These are phyloP conservation scores for Metschnikowia continentalis DNA, from an alignment of 805 yeast species.

Conservation along the genomic window DNA sequence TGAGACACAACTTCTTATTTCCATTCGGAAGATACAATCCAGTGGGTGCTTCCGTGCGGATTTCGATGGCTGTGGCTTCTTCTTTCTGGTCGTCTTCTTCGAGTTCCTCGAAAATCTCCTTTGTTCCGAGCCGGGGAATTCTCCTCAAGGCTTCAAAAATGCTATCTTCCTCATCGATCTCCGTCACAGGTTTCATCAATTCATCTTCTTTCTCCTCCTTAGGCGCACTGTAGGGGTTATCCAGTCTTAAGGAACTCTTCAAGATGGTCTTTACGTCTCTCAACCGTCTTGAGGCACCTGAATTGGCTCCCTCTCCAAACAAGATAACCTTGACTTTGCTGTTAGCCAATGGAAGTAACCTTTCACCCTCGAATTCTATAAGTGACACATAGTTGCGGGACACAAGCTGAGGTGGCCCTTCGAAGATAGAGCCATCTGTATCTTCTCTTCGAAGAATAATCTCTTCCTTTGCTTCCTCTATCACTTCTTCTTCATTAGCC, in stretches of 20 bases:
- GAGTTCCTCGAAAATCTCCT: constrained; percentile 42
- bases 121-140: constrained; percentile 62
- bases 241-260: constrained; percentile 30
- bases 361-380: constrained; percentile 42
- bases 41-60: constrained; percentile 68
- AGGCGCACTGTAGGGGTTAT: constrained; percentile 34
- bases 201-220: constrained; percentile 31
- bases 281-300: constrained; percentile 50
- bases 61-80: constrained; percentile 38
- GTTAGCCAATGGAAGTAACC: constrained; percentile 22
- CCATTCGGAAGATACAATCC: constrained; percentile 73
- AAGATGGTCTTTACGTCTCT: constrained; percentile 50
- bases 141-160: constrained; percentile 41
- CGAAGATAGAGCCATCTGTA: constrained; percentile 32
- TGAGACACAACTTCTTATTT: constrained; percentile 60
- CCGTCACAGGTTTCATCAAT: constrained; percentile 30
- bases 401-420: constrained; percentile 68
- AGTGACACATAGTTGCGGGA: constrained; percentile 52
- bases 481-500: constrained; percentile 1
- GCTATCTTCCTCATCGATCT: constrained; percentile 32
- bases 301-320: constrained; percentile 58
- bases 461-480: constrained; percentile 6
- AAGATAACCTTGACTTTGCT: constrained; percentile 32
- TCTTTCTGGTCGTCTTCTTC: constrained; percentile 33
- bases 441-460: constrained; percentile 1